Evolutionary conservation across 371 early-diverging fungal genomes (phyloP).

Genomic region (Batrachochytrium dendrobatidis): DNA sequence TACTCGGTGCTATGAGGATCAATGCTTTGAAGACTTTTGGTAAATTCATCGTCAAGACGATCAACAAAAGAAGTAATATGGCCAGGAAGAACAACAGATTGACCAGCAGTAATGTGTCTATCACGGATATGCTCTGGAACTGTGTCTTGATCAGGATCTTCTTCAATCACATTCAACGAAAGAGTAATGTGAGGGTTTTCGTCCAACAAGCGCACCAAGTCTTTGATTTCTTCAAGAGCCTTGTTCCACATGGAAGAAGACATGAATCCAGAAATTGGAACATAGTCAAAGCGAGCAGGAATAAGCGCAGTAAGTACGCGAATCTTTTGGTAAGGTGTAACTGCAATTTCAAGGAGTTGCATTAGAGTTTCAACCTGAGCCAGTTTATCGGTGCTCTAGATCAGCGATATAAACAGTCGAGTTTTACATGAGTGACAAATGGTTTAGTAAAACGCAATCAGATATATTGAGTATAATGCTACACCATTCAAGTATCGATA

Average conservation of each 20-base stretch:
- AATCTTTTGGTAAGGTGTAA: constrained; percentile 72
- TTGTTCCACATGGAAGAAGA: constrained; percentile 70
- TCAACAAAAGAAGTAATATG: constrained; percentile 84
- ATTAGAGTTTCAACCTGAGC: constrained; percentile 67
- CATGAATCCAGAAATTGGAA: constrained; percentile 63
- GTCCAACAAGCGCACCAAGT: constrained; percentile 68
- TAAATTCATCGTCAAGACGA: constrained; percentile 95
- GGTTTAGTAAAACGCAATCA: background rate
- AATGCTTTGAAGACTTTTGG: constrained; percentile 84
- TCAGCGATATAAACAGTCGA: constrained; percentile 3
- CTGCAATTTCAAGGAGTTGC: constrained; percentile 56
- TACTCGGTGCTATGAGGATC: constrained; percentile 96
- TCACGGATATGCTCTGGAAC: constrained; percentile 11
- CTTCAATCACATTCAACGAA: constrained; percentile 16
- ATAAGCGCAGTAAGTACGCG: constrained; percentile 80
- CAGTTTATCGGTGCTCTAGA: constrained; percentile 82
- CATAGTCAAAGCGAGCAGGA: constrained; percentile 85
- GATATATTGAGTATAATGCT: background rate
- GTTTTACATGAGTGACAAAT: background rate
- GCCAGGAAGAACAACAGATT: constrained; percentile 62
- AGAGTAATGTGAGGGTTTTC: constrained; percentile 37
- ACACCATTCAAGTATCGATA: background rate
- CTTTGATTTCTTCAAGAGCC: constrained; percentile 61
- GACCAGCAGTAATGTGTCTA: constrained; percentile 22
- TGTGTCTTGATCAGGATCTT: constrained; percentile 19